phyloP scores from a whole-genome alignment of 2,329 filamentous ascomycete genomes.

The Botrytis porri region DNA sequence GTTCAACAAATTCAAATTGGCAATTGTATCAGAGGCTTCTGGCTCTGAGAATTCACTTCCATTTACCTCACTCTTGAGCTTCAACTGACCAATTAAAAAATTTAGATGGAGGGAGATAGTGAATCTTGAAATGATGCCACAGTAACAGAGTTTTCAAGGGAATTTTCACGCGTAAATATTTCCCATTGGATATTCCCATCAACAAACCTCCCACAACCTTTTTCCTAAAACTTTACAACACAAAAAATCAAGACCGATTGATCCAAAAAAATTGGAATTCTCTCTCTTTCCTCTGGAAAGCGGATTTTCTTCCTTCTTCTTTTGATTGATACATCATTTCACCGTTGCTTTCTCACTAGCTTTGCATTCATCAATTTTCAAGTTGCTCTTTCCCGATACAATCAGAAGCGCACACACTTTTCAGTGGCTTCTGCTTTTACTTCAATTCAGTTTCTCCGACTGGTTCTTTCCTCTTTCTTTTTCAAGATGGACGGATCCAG shows the following conservation, averaged over 20 bases:
- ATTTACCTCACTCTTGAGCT: neutral
- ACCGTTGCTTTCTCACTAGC: neutral
- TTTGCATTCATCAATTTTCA: neutral
- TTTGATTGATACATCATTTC: neutral
- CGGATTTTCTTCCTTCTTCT: neutral
- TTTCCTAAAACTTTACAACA: neutral
- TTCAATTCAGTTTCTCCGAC: neutral
- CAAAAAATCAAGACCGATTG: neutral
- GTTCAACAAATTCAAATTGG: neutral
- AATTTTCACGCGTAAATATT: neutral
- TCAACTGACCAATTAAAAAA: neutral
- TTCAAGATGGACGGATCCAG: neutral
- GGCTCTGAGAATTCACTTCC: neutral
- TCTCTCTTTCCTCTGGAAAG: neutral
- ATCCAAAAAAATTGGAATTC: neutral
- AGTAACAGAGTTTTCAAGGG: neutral
- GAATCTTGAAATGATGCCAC: neutral
- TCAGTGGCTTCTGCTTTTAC: neutral
- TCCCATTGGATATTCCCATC: neutral
- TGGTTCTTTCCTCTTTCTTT: neutral
- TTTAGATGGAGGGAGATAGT: neutral
- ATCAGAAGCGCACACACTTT: neutral
- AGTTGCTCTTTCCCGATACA: neutral
- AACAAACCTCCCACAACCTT: neutral
- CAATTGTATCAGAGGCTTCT: neutral